Conservation (phyloP, 1,139 yeast genomes). For the Suhomyces choctaworum region DNA sequence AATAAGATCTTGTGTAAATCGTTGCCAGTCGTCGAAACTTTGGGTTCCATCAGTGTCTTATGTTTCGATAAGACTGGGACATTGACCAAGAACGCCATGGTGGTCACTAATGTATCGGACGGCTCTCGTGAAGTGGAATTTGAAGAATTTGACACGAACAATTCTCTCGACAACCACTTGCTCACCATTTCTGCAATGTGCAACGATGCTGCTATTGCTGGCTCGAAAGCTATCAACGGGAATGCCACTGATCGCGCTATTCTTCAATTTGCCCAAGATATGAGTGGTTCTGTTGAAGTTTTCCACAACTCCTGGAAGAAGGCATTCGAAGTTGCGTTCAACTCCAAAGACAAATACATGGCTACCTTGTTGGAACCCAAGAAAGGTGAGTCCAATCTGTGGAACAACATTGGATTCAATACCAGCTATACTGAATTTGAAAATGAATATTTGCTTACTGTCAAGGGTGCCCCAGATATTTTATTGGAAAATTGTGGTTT, state of each 20-base stretch:
- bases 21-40: slow-evolving; percentile 34
- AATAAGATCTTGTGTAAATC: slow-evolving; percentile 33
- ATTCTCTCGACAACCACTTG: slow-evolving; percentile 16
- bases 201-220: slow-evolving; percentile 36
- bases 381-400: slow-evolving; percentile 11
- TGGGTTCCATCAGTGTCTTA: slow-evolving; percentile 37
- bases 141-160: slow-evolving; percentile 13
- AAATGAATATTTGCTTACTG: slow-evolving; percentile 27
- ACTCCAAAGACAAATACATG: slow-evolving; percentile 52
- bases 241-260: slow-evolving; percentile 54
- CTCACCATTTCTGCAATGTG: slow-evolving; percentile 38
- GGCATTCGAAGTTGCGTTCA: slow-evolving; percentile 41
- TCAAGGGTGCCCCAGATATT: slow-evolving; percentile 56
- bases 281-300: slow-evolving; percentile 15
- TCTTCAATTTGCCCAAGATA: slow-evolving; percentile 34
- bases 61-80: slow-evolving; percentile 42
- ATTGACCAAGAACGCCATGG: slow-evolving; percentile 36
- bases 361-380: slow-evolving; percentile 28
- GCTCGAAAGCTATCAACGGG: slow-evolving; percentile 35
- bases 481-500: slow-evolving; percentile 35
- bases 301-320: slow-evolving; percentile 22
- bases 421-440: slow-evolving; percentile 10
- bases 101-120: slow-evolving; percentile 27
- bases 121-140: slow-evolving; percentile 19
- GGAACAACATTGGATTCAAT: slow-evolving; percentile 16